A percentile compares a stretch with the other conserved stretches of the same genome.
Conservation (phyloP, 306 rosid genomes). For the Glycine tomentella region DNA sequence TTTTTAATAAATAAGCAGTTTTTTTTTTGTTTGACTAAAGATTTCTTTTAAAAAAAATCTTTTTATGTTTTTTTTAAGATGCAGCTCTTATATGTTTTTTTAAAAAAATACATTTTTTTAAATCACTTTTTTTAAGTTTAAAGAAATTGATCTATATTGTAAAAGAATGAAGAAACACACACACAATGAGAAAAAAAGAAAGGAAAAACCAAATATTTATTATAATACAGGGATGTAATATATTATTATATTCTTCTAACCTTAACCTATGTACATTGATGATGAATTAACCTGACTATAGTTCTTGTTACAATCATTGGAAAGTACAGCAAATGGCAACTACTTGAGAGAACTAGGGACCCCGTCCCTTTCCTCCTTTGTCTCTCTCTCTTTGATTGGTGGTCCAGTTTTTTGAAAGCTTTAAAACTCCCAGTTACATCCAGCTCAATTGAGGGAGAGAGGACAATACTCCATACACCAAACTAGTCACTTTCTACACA, state of each 20-base stretch:
- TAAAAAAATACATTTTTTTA: no score
- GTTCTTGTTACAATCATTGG: slow-evolving; percentile 23
- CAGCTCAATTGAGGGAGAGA: slow-evolving; percentile 65
- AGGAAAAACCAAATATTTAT: no score
- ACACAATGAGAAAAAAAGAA: no score
- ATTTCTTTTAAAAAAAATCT: no score
- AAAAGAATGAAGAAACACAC: no score
- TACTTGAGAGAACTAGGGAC: slow-evolving; percentile 8
- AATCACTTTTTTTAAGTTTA: no score
- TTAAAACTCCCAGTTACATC: slow-evolving; percentile 54
- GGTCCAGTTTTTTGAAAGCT: slow-evolving; percentile 39
- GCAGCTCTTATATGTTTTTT: no score
- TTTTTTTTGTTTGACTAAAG: no score
- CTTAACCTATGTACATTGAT: neutral
- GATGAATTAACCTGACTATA: neutral
- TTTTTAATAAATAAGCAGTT: no score
- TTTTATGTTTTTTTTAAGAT: no score
- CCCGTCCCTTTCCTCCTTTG: neutral
- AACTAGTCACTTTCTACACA: slow-evolving; percentile 37
- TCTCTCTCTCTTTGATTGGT: slow-evolving; percentile 4
- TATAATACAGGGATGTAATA: no score
- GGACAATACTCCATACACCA: slow-evolving; percentile 43
- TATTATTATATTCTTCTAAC: neutral
- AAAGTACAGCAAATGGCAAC: slow-evolving; percentile 5
- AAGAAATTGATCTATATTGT: no score